A percentile compares a stretch with the other conserved stretches of the same genome.
Conservation (phyloP, 305 asterid species). For the Fraxinus velutina region DNA sequence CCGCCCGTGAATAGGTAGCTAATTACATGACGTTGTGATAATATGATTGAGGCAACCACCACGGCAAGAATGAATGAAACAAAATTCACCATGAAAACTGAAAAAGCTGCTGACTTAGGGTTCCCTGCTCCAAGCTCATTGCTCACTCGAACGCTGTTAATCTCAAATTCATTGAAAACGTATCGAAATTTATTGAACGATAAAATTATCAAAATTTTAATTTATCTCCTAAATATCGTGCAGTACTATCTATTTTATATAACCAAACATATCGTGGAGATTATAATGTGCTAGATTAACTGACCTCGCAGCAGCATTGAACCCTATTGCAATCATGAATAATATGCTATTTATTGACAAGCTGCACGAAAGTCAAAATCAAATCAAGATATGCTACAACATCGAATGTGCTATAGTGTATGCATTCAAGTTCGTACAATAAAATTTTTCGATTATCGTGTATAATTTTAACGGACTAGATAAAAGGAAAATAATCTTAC, state of each 20-base stretch:
- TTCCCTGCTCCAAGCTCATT: constrained; percentile 86
- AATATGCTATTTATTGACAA: constrained; percentile 54
- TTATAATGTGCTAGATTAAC: background rate
- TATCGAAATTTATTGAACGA: background rate
- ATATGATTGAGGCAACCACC: constrained; percentile 40
- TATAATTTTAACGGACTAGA: background rate
- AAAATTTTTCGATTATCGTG: background rate
- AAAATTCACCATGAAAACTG: constrained; percentile 48
- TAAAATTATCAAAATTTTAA: background rate
- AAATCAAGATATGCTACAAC: background rate
- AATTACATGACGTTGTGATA: constrained; percentile 50
- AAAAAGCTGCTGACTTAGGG: constrained; percentile 66
- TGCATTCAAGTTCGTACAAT: background rate
- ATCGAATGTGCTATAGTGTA: background rate
- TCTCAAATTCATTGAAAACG: background rate
- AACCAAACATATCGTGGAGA: background rate
- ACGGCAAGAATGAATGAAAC: constrained; percentile 54
- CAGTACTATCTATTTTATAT: background rate
- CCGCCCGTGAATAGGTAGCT: constrained; percentile 52
- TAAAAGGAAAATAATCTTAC: background rate
- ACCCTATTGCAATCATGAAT: constrained; percentile 70
- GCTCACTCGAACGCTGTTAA: constrained; percentile 71
- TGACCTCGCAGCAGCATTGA: constrained; percentile 87
- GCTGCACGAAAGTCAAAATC: constrained; percentile 37
- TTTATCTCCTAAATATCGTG: background rate